Evolutionary conservation across 331 rosid genomes (phyloP), one percentile per base, ranked within the genome.

Genomic region (Malus hybrid): DNA sequence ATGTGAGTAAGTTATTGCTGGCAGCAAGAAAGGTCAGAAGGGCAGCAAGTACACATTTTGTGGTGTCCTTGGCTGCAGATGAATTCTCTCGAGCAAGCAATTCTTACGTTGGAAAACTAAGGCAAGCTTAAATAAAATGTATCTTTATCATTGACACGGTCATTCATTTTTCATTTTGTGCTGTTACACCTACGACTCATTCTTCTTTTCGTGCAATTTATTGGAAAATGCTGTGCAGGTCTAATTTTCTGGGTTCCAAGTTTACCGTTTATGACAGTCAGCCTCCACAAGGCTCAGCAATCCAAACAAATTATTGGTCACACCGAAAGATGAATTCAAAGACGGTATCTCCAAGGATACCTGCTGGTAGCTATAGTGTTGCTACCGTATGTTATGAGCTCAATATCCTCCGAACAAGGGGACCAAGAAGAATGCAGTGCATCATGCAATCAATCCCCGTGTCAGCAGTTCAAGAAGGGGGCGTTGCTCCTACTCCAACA

Each of bases 401-500:
- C 79, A 92, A 92, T 36, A 90, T 92, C 75, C 92, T 90, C 54
- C 92, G 97, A 14, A 90, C 97, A 11, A 90, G 97, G 77, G 97
- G 97, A 54, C 97, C 96, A 5, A 87, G 97, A 76, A 78, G 97
- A 86, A 92, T 92, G 96, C 84, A 86, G 64, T 92, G 97, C 75
- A 79, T 79, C 64, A 84, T 92, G 91, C 89, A 87, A 36, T 84
- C 93, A 14, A 90, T 92, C 64, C 97, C 96, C 20, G 64, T 86
- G 27, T 82, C 92, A 50, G 73, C 97, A 33, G 81, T 92, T 63
- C 86, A 88, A 81, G 96, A 90, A 80, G 92, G 92, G 15, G 96
- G 96, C 28, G 76, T 78, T 63, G 93, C 96, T 7, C 93, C 96
- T 54, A 88, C 96, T 70, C 97, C 96, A 50, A 76, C 81, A 11